Evolutionary conservation across 352 stramenopile genomes (phyloP).

Genomic region (Globisporangium solare): DNA sequence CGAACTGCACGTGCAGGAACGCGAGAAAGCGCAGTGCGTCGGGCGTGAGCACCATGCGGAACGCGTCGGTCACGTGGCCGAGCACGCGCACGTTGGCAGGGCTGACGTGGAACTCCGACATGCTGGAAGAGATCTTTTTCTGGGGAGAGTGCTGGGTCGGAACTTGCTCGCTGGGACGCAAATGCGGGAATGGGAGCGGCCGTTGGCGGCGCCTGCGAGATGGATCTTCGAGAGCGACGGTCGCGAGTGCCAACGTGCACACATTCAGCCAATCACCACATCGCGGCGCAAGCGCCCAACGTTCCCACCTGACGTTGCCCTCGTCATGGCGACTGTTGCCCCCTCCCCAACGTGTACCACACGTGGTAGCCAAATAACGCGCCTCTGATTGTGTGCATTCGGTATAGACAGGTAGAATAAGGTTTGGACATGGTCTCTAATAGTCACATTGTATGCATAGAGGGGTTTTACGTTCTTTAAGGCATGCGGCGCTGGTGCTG

Average conservation of each 20-base stretch:
- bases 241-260: constrained; percentile 7
- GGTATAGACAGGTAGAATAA: not conserved
- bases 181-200: constrained; percentile 11
- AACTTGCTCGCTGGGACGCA: constrained; percentile 7
- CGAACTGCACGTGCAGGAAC: constrained; percentile 88
- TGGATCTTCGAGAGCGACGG: constrained; percentile 9
- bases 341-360: not conserved
- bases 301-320: constrained; percentile 12
- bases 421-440: too few relatives aligned
- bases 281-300: not conserved
- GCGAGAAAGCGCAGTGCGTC: constrained; percentile 91
- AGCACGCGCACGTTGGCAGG: constrained; percentile 81
- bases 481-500: not conserved
- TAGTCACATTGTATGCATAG: too few relatives aligned
- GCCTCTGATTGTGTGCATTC: not conserved
- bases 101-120: constrained; percentile 44
- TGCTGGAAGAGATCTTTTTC: constrained; percentile 12
- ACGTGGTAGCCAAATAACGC: not conserved
- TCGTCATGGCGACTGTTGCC: constrained; percentile 11
- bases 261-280: constrained; percentile 17
- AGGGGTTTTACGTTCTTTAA: not conserved
- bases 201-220: not conserved
- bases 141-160: too few relatives aligned
- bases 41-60: constrained; percentile 83
- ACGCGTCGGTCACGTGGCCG: constrained; percentile 70